Conservation (phyloP, 805 yeast genomes). For the Peterozyma toletana region DNA sequence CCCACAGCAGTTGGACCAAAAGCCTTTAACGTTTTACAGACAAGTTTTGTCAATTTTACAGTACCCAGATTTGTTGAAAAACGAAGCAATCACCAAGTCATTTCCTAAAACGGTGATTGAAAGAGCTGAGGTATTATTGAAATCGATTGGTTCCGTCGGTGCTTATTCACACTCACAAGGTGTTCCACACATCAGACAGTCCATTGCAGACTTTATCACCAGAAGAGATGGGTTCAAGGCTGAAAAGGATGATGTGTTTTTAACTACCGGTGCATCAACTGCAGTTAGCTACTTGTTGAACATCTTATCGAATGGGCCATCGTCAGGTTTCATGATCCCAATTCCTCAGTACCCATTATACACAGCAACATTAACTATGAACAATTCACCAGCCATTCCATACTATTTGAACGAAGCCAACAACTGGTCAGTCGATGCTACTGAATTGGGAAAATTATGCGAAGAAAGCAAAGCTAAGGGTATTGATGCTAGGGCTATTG, state of each 20-base stretch:
- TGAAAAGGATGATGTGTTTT: slow-evolving; percentile 63
- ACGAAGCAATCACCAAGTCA: slow-evolving; percentile 20
- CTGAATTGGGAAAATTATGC: slow-evolving; percentile 51
- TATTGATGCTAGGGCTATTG: slow-evolving; percentile 67
- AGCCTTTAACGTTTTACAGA: slow-evolving; percentile 92
- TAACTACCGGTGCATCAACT: slow-evolving; percentile 92
- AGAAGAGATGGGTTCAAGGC: slow-evolving; percentile 72
- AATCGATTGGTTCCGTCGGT: slow-evolving; percentile 76
- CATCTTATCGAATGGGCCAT: slow-evolving; percentile 57
- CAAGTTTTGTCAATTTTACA: slow-evolving; percentile 83
- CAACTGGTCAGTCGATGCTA: slow-evolving; percentile 79
- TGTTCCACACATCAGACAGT: slow-evolving; percentile 57
- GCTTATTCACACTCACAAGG: slow-evolving; percentile 97
- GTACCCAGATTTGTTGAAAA: slow-evolving; percentile 62
- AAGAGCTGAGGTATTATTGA: slow-evolving; percentile 59
- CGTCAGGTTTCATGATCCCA: slow-evolving; percentile 84
- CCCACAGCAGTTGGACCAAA: slow-evolving; percentile 94
- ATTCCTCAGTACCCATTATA: slow-evolving; percentile 98
- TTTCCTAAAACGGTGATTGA: slow-evolving; percentile 64
- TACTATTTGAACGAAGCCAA: slow-evolving; percentile 77
- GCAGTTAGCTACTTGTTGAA: slow-evolving; percentile 80
- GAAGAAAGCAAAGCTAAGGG: slow-evolving; percentile 41
- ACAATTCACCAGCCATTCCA: slow-evolving; percentile 76
- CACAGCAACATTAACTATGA: slow-evolving; percentile 88
- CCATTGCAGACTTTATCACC: slow-evolving; percentile 75